Conservation (phyloP, 1,139 yeast genomes). For the Candida mesenterica region DNA sequence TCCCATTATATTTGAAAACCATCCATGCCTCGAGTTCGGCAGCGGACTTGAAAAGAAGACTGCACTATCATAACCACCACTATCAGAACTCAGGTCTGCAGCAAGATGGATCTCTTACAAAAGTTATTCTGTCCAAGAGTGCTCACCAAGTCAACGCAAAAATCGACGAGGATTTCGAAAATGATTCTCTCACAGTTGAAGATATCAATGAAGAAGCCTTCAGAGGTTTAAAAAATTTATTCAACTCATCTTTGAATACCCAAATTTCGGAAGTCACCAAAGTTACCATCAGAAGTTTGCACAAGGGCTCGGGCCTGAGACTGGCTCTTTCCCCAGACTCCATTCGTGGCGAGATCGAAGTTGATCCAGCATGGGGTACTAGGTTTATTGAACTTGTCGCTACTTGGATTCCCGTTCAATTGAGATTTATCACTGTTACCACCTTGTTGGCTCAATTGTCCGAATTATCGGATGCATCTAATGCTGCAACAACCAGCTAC, state of each 20-base stretch:
- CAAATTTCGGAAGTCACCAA: constrained; percentile 49
- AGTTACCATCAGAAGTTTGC: constrained; percentile 32
- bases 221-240: constrained; percentile 46
- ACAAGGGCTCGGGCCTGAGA: constrained; percentile 2
- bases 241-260: constrained; percentile 49
- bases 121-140: constrained; percentile 28
- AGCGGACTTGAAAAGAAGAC: constrained; percentile 19
- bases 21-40: constrained; percentile 20
- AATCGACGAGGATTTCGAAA: constrained; percentile 31
- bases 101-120: constrained; percentile 17
- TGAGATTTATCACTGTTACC: constrained; percentile 66
- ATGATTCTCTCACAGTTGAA: constrained; percentile 24
- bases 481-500: constrained; percentile 23
- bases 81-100: constrained; percentile 1
- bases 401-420: constrained; percentile 84
- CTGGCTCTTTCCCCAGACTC: constrained; percentile 25
- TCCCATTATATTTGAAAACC: constrained; percentile 42
- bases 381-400: constrained; percentile 63
- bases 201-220: constrained; percentile 41
- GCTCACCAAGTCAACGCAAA: constrained; percentile 16
- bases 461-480: constrained; percentile 21
- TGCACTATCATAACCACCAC: constrained; percentile 12
- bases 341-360: constrained; percentile 3
- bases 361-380: constrained; percentile 49
- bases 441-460: constrained; percentile 38